These are phyloP conservation scores for Carex arenaria DNA, from an alignment of 202 grass and related monocot genomes.

Conservation along the genomic window DNA sequence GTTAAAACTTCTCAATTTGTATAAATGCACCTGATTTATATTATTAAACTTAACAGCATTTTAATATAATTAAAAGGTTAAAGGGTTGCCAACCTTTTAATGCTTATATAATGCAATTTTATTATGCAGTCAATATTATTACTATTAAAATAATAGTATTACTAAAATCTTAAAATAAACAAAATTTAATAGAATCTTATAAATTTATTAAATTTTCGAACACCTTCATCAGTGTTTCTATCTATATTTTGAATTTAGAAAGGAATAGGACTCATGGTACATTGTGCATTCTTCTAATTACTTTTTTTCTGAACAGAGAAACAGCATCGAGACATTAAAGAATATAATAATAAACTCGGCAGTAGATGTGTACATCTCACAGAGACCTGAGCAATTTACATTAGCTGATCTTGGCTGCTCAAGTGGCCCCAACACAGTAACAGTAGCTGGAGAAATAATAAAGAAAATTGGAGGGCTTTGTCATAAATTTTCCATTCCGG, in stretches of 20 bases:
- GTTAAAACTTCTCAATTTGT: too few species aligned
- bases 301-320: constrained; percentile 40
- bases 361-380: constrained; percentile 53
- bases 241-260: not conserved
- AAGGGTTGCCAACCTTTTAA: too few species aligned
- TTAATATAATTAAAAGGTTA: too few species aligned
- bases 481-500: constrained; percentile 32
- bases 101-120: too few species aligned
- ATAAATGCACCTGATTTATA: too few species aligned
- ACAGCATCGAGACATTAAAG: constrained; percentile 63
- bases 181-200: too few species aligned
- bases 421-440: constrained; percentile 78
- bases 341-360: constrained; percentile 64
- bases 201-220: too few species aligned
- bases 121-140: too few species aligned
- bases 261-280: not conserved
- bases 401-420: constrained; percentile 91
- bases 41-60: too few species aligned
- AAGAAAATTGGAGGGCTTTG: constrained; percentile 44
- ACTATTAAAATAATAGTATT: too few species aligned
- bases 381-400: constrained; percentile 66
- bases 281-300: not conserved
- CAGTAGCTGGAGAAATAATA: constrained; percentile 70
- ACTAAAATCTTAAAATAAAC: too few species aligned
- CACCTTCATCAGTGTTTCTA: not conserved